Percentiles rank a stretch among this genome's conserved stretches.
phyloP scores from a whole-genome alignment of 163 green algal genomes.

The Chlamydomonas reinhardtii region DNA sequence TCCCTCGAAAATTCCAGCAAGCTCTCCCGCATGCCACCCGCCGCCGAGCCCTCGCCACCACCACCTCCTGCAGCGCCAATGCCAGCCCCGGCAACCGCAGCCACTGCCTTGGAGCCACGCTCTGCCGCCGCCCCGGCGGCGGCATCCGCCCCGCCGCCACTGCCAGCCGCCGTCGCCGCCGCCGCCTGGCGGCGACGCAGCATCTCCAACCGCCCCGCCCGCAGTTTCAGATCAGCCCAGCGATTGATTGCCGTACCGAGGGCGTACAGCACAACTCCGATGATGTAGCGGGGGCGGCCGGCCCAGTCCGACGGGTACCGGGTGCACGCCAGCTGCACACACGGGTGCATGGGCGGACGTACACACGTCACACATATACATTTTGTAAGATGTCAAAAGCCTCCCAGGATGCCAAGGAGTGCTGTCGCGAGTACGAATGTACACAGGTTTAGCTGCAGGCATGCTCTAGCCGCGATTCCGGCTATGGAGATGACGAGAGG shows the following conservation, averaged over 20 bases:
- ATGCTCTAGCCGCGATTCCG: no score
- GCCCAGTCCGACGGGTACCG: slow-evolving; percentile 18
- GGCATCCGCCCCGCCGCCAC: neutral
- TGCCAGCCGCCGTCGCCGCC: neutral
- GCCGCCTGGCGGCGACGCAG: neutral
- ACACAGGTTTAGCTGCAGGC: no score
- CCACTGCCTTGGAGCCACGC: no score
- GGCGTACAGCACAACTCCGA: neutral
- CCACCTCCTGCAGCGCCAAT: neutral
- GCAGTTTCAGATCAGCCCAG: slow-evolving; percentile 46
- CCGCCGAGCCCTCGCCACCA: neutral
- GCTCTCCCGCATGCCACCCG: neutral
- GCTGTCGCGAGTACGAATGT: no score
- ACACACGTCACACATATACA: no score
- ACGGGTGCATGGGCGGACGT: no score
- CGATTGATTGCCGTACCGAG: slow-evolving; percentile 18
- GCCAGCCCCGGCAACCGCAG: no score
- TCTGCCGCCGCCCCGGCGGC: no score
- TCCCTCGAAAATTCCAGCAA: neutral
- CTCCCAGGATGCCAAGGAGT: no score
- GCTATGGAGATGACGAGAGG: no score
- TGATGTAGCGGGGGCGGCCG: slow-evolving; percentile 38
- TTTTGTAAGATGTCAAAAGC: no score
- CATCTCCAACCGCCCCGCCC: slow-evolving; percentile 13
- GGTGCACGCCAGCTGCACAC: slow-evolving; percentile 33